Percentiles rank a stretch among this genome's conserved stretches.
phyloP scores from a whole-genome alignment of 257 asterid species.

The Euphrasia confusa region DNA sequence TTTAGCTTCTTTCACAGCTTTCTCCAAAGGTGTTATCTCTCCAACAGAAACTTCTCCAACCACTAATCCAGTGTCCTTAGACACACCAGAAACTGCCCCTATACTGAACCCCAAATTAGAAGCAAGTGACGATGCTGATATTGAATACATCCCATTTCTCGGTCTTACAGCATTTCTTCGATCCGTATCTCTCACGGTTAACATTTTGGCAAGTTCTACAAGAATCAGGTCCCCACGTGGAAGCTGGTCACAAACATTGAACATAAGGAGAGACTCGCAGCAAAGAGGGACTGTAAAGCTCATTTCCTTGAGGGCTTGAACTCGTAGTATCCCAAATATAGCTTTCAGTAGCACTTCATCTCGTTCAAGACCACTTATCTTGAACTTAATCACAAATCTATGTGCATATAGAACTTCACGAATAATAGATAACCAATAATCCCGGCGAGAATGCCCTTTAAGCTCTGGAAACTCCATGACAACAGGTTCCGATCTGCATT shows the following conservation, averaged over 20 bases:
- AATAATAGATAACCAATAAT: constrained; percentile 87
- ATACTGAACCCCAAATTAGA: constrained; percentile 61
- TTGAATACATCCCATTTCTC: constrained; percentile 50
- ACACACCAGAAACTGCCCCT: constrained; percentile 46
- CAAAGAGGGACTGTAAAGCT: constrained; percentile 38
- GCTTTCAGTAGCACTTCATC: constrained; percentile 83
- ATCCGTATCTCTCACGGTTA: constrained; percentile 40
- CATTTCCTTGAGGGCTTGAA: constrained; percentile 82
- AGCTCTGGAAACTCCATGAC: constrained; percentile 96
- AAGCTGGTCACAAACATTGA: constrained; percentile 87
- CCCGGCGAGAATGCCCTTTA: constrained; percentile 93
- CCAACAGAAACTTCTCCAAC: constrained; percentile 90
- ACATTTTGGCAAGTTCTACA: constrained; percentile 70
- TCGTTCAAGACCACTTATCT: constrained; percentile 54
- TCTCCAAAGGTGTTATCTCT: constrained; percentile 67
- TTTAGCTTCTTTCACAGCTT: constrained; percentile 80
- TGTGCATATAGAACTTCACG: constrained; percentile 84
- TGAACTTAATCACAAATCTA: constrained; percentile 58
- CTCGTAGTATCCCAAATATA: constrained; percentile 72
- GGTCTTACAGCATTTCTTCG: constrained; percentile 36
- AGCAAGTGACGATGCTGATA: constrained; percentile 66
- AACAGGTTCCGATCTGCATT: constrained; percentile 80
- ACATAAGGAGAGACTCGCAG: constrained; percentile 73
- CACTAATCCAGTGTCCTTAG: constrained; percentile 44
- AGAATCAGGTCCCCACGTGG: constrained; percentile 86